These are phyloP conservation scores for Dalbergia cultrata DNA, from an alignment of 306 rosid species.

Conservation along the genomic window DNA sequence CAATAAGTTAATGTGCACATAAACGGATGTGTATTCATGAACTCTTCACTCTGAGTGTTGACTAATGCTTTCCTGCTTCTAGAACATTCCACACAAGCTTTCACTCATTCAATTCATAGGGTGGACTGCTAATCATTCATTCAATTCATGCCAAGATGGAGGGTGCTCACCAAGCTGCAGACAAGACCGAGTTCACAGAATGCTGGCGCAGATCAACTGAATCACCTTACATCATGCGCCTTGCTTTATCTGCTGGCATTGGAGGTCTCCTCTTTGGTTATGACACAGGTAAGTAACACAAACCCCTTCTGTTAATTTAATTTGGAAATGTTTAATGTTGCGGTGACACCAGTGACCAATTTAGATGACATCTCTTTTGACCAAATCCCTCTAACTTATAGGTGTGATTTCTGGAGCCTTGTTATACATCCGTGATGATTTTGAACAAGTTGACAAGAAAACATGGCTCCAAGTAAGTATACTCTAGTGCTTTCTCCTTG, in stretches of 20 bases:
- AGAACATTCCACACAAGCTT: no score
- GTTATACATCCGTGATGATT: conserved; percentile 81
- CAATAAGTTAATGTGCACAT: no score
- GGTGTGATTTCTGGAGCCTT: conserved; percentile 97
- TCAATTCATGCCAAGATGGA: conserved; percentile 52
- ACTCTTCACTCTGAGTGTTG: no score
- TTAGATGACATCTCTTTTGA: no score
- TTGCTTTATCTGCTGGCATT: conserved; percentile 85
- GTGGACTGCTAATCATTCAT: no score
- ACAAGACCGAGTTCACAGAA: conserved; percentile 64
- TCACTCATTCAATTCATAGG: no score
- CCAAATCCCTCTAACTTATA: conserved; percentile 32
- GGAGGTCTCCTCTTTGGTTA: conserved; percentile 93
- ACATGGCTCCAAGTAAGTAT: conserved; percentile 79
- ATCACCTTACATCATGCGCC: conserved; percentile 82
- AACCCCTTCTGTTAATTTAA: not conserved
- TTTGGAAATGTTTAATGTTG: not conserved
- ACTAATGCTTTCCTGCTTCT: no score
- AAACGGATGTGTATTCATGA: no score
- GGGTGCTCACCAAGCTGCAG: conserved; percentile 51
- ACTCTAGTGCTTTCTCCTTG: no score
- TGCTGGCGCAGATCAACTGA: conserved; percentile 69
- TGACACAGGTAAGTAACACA: conserved; percentile 66
- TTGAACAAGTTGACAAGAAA: conserved; percentile 64
- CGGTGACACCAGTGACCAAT: not conserved